A percentile compares a stretch with the other conserved stretches of the same genome.
phyloP scores from a whole-genome alignment of 495 filamentous ascomycete species.

The Aspergillus incahuasiensis region DNA sequence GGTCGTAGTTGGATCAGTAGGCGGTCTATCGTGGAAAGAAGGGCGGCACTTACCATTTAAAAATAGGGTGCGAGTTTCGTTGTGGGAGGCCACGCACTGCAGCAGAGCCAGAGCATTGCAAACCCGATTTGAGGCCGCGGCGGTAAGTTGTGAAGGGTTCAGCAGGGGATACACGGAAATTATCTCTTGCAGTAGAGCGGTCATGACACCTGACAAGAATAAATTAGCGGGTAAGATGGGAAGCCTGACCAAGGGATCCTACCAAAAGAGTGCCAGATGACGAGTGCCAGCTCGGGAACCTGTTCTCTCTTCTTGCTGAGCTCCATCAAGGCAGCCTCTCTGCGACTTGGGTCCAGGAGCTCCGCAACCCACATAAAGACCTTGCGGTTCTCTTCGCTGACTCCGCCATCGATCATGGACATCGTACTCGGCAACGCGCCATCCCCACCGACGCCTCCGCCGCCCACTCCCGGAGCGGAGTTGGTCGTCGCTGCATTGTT shows the following conservation, averaged over 20 bases:
- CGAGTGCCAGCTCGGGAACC: conserved; percentile 91
- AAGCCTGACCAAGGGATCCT: conserved; percentile 32
- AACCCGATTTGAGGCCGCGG: conserved; percentile 92
- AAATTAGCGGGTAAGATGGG: conserved; percentile 17
- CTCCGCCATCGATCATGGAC: conserved; percentile 49
- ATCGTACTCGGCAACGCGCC: conserved; percentile 44
- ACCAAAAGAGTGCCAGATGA: conserved; percentile 99
- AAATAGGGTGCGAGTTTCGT: conserved; percentile 90
- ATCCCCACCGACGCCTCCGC: conserved; percentile 48
- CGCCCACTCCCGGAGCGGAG: conserved; percentile 37
- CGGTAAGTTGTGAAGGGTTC: conserved; percentile 94
- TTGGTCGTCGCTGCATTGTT: conserved; percentile 44
- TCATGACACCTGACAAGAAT: conserved; percentile 78
- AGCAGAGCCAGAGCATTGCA: conserved; percentile 96
- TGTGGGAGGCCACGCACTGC: conserved; percentile 96
- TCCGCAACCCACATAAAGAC: conserved; percentile 92
- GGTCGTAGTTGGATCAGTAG: conserved; percentile 7
- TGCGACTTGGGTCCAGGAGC: conserved; percentile 76
- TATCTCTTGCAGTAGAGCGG: conserved; percentile 93
- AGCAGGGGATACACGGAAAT: conserved; percentile 97
- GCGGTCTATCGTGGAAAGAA: not conserved
- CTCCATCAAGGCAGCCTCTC: conserved; percentile 90
- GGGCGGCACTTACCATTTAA: conserved; percentile 63
- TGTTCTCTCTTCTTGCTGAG: conserved; percentile 98
- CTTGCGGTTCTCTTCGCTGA: conserved; percentile 87